A percentile compares a stretch with the other conserved stretches of the same genome.
These are phyloP conservation scores for Pseudonectria foliicola DNA, from an alignment of 2,329 filamentous ascomycete species.

Conservation along the genomic window DNA sequence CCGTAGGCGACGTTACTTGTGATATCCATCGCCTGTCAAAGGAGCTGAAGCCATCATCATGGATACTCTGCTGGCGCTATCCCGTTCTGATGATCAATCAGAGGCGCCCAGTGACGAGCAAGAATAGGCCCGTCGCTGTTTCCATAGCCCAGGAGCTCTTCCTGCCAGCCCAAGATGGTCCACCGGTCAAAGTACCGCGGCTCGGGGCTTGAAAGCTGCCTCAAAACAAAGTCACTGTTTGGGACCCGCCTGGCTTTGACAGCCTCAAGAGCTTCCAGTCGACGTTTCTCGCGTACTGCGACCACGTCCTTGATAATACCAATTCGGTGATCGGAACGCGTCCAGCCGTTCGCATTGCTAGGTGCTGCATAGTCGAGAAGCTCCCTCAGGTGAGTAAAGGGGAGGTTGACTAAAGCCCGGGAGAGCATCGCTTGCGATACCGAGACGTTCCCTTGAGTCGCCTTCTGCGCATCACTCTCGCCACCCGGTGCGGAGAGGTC, in stretches of 20 bases:
- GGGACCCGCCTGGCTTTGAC: constrained; percentile 30
- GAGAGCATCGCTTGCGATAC: constrained; percentile 49
- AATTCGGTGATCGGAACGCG: constrained; percentile 39
- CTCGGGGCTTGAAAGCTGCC: constrained; percentile 30
- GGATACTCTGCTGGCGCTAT: constrained; percentile 24
- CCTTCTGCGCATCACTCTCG: constrained; percentile 17
- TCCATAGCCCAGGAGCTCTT: constrained; percentile 32
- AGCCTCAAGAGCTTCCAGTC: constrained; percentile 38
- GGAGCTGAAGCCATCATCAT: constrained; percentile 12
- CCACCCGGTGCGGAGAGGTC: constrained; percentile 43
- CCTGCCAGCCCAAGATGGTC: constrained; percentile 44
- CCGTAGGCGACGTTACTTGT: constrained; percentile 3
- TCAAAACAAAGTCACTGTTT: constrained; percentile 28
- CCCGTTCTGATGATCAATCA: constrained; percentile 18
- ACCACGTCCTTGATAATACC: constrained; percentile 44
- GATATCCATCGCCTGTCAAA: constrained; percentile 12
- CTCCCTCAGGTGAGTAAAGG: constrained; percentile 58
- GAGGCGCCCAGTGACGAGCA: constrained; percentile 38
- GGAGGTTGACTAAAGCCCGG: constrained; percentile 61
- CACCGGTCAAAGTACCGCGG: constrained; percentile 35
- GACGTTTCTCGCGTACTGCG: constrained; percentile 50
- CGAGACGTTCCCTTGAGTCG: constrained; percentile 19
- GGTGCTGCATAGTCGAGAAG: constrained; percentile 54
- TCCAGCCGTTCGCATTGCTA: constrained; percentile 44
- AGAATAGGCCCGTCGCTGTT: constrained; percentile 36